Evolutionary conservation across 2,329 filamentous ascomycete genomes (phyloP), one percentile per base, ranked within the genome.

Genomic region (Xylaria arbuscula): DNA sequence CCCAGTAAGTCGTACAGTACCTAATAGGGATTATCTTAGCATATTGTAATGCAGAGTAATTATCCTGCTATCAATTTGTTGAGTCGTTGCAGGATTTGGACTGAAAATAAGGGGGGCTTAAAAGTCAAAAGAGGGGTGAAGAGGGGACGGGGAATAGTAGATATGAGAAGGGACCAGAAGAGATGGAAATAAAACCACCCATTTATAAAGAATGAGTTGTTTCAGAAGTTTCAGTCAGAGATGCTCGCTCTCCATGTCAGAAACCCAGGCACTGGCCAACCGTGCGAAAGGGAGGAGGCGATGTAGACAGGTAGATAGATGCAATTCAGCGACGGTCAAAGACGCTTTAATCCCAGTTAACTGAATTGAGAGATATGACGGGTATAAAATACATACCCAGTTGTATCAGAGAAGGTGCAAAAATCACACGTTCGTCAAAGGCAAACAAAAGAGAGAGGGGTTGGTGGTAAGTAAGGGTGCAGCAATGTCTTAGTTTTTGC

Each of bases 151-250:
- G 45, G 38, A 32, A 32, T 5, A 57, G 34, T 9, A 32, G 5
- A 28, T 28, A 28, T 24, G 22, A 13, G 22, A 32, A 32, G 45
- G 2, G n/a, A 22, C 13, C 19, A 7, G 54, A 13, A 34, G 19
- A 11, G 8, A 19, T 1, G 8, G 32, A 32, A 13, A 54, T 10
- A 8, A 45, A 8, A 17, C 51, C n/a, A 22, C 5, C 28, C 28
- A 2, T 28, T 5, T 5, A 28, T 28, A 28, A 55, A 38, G 32
- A 55, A 55, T 22, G 32, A 55, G 13, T 19, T 55, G 51, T 55
- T 38, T 55, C 50, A 17, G 51, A 55, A 34, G 51, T 38, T 55
- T 38, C 51, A 55, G 32, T 19, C 17, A 54, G 17, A 54, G 50
- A 53, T 2, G 28, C 24, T 53, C 15, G 17, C 42, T 45, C n/a